phyloP scores from a whole-genome alignment of 768 basidiomycete species.

The Rhodotorula taiwanensis region DNA sequence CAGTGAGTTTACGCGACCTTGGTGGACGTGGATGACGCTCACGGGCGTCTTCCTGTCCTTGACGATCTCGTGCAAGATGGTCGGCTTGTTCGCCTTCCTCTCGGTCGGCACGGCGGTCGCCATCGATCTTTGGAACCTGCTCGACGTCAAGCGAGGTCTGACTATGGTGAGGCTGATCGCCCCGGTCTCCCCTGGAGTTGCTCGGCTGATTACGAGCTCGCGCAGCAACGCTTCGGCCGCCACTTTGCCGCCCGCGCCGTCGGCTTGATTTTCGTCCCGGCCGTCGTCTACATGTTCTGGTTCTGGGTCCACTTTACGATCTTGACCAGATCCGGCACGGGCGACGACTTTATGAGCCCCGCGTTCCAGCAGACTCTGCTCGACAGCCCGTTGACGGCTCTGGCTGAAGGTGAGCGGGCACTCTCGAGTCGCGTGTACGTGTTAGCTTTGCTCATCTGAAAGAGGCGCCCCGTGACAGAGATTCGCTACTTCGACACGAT shows the following conservation, averaged over 20 bases:
- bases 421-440: no score
- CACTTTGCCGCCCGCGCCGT: constrained; percentile 80
- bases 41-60: constrained; percentile 93
- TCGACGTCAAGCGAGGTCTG: constrained; percentile 73
- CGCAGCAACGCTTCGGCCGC: constrained; percentile 74
- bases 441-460: no score
- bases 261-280: constrained; percentile 80
- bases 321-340: constrained; percentile 78
- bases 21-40: constrained; percentile 90
- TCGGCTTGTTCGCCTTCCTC: constrained; percentile 82
- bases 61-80: constrained; percentile 96
- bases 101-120: constrained; percentile 84
- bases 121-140: constrained; percentile 87
- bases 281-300: constrained; percentile 83
- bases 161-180: no score
- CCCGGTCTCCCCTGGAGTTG: no score
- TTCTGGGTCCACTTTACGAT: constrained; percentile 93
- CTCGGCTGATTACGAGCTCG: neutral
- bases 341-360: constrained; percentile 95
- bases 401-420: constrained; percentile 67
- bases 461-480: constrained; percentile 51
- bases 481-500: constrained; percentile 87
- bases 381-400: constrained; percentile 85
- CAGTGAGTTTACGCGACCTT: constrained; percentile 78
- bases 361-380: constrained; percentile 91